Evolutionary conservation across 2,329 filamentous ascomycete genomes (phyloP).

Genomic region (Exophiala aquamarina): DNA sequence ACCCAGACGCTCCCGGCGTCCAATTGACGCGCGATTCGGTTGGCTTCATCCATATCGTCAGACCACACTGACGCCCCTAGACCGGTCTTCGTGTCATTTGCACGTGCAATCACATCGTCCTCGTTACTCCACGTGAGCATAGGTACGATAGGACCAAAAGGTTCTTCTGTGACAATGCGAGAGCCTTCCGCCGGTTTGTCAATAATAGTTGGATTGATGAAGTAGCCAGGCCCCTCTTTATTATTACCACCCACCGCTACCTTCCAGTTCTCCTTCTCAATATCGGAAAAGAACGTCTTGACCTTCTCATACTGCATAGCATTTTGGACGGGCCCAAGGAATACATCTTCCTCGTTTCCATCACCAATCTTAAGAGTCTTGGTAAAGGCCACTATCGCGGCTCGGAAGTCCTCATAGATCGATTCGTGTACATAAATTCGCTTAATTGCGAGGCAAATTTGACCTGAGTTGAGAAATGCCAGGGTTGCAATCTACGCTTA

Average conservation of each 20-base stretch:
- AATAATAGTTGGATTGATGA: slow-evolving; percentile 49
- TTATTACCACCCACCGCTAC: slow-evolving; percentile 48
- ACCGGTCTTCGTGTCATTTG: slow-evolving; percentile 53
- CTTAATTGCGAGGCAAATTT: slow-evolving; percentile 56
- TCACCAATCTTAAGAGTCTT: slow-evolving; percentile 28
- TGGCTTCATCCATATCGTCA: too few species aligned
- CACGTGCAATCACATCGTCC: slow-evolving; percentile 46
- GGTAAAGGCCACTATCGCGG: slow-evolving; percentile 44
- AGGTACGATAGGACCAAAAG: slow-evolving; percentile 53
- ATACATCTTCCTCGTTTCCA: slow-evolving; percentile 41
- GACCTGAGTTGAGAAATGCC: slow-evolving; percentile 52
- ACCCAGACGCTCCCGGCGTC: slow-evolving; percentile 50
- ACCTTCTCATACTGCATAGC: slow-evolving; percentile 63
- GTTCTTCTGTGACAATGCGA: slow-evolving; percentile 42
- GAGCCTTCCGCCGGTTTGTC: slow-evolving; percentile 32
- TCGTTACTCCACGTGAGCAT: slow-evolving; percentile 48
- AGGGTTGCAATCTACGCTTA: not conserved
- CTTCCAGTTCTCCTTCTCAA: slow-evolving; percentile 54
- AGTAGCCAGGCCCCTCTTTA: slow-evolving; percentile 45
- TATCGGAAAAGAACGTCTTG: slow-evolving; percentile 56
- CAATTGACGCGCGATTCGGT: slow-evolving; percentile 46
- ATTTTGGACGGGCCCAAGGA: slow-evolving; percentile 66
- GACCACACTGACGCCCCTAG: slow-evolving; percentile 54
- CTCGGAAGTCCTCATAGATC: slow-evolving; percentile 51
- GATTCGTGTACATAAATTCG: slow-evolving; percentile 58